A percentile compares a stretch with the other conserved stretches of the same genome.
Conservation (phyloP, 306 rosid genomes). For the Cicer pinnatifidum region DNA sequence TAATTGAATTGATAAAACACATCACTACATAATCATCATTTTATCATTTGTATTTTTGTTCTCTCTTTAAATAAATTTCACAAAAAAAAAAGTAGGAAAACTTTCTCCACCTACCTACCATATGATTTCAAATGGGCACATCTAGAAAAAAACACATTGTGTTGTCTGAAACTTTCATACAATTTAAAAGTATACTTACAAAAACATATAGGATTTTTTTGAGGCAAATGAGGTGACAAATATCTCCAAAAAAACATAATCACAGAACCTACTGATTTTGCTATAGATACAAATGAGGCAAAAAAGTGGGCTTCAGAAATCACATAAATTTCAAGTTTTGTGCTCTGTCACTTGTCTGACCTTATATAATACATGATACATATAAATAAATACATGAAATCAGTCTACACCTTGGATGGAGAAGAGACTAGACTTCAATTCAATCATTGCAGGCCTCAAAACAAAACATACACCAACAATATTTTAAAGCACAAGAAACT, state of each 20-base stretch:
- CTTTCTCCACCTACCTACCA: no score
- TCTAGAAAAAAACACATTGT: no score
- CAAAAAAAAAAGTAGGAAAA: no score
- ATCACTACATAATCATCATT: no score
- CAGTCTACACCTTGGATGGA: conserved; percentile 36
- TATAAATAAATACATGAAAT: conserved; percentile 42
- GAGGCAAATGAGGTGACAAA: no score
- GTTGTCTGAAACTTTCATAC: no score
- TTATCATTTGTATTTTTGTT: no score
- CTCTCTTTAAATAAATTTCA: no score
- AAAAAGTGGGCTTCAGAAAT: conserved; percentile 5
- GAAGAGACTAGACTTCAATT: conserved; percentile 26
- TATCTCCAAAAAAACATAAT: background rate
- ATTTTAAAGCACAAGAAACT: conserved; percentile 34
- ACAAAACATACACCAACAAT: conserved; percentile 47
- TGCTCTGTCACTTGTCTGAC: conserved; percentile 29
- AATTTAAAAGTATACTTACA: no score
- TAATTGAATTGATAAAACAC: no score
- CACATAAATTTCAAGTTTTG: background rate
- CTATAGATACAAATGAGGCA: background rate
- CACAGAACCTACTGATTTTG: background rate
- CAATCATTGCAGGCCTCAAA: conserved; percentile 38
- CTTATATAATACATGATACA: conserved; percentile 38
- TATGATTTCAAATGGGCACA: no score
- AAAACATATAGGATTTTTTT: no score